phyloP scores from a whole-genome alignment of 2,329 filamentous ascomycete genomes.

The Aspergillus thermomutatus region DNA sequence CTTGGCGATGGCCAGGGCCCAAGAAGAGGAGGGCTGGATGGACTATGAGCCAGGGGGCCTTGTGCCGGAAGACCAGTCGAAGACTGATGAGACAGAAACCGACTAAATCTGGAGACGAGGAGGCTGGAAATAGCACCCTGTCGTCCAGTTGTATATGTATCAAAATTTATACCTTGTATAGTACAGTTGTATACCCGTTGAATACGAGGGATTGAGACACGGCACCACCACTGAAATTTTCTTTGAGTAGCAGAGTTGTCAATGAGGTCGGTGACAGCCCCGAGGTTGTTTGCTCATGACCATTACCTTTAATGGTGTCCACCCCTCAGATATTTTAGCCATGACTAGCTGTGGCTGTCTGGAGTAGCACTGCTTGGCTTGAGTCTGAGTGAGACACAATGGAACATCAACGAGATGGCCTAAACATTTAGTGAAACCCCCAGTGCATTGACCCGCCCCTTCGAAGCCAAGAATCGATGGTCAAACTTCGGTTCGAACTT shows the following conservation, averaged over 20 bases:
- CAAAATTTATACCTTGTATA: neutral
- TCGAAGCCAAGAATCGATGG: neutral
- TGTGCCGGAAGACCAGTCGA: slow-evolving; percentile 12
- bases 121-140: neutral
- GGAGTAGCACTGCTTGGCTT: neutral
- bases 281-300: neutral
- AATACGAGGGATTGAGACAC: neutral
- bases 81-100: neutral
- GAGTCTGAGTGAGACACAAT: neutral
- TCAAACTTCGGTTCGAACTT: neutral
- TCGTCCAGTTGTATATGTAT: neutral
- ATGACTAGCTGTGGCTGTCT: neutral
- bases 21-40: slow-evolving; percentile 21
- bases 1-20: slow-evolving; percentile 14
- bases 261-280: neutral
- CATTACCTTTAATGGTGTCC: neutral
- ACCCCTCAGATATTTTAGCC: neutral
- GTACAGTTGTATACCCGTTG: neutral
- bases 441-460: neutral
- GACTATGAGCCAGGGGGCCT: slow-evolving; percentile 18
- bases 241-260: neutral
- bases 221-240: neutral
- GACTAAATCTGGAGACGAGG: neutral
- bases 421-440: neutral
- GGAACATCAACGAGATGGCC: neutral